Evolutionary conservation across 176 grass and related monocot species (phyloP).

Genomic region (Phoenix roebelenii): DNA sequence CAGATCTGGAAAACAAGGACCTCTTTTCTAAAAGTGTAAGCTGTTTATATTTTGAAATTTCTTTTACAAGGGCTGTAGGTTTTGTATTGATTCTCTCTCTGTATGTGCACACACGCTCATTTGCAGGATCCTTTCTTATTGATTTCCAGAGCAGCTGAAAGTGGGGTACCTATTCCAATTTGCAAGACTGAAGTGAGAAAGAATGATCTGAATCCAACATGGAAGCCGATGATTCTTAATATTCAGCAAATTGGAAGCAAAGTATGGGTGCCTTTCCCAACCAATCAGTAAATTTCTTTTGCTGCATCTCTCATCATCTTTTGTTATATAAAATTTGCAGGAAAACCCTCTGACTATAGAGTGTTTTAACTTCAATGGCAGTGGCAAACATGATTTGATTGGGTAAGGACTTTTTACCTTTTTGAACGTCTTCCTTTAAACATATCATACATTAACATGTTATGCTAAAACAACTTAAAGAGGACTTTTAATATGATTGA

Average conservation of each 20-base stretch:
- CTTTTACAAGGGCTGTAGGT: not conserved
- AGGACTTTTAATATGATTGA: too few species aligned
- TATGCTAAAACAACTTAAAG: too few species aligned
- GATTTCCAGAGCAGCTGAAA: conserved; percentile 83
- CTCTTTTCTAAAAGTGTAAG: conserved; percentile 96
- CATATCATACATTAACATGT: too few species aligned
- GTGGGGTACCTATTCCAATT: conserved; percentile 72
- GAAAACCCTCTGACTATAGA: conserved; percentile 88
- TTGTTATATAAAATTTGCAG: conserved; percentile 46
- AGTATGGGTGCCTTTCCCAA: conserved; percentile 38
- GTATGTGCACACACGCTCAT: not conserved
- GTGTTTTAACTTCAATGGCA: conserved; percentile 91
- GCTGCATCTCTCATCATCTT: conserved; percentile 3
- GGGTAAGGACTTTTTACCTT: conserved; percentile 56
- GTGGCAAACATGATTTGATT: conserved; percentile 89
- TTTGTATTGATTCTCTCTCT: conserved; percentile 19
- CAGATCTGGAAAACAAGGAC: conserved; percentile 92
- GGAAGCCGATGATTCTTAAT: conserved; percentile 78
- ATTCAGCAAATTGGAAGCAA: conserved; percentile 95
- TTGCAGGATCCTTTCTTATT: conserved; percentile 85
- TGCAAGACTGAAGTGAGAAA: conserved; percentile 99
- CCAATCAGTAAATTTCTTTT: not conserved
- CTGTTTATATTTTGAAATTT: not conserved
- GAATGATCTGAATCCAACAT: conserved; percentile 93
- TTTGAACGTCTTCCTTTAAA: not conserved